Percentiles rank a stretch among this genome's conserved stretches.
Evolutionary conservation across 208 protist species (phyloP).

Genomic region (Herpetomonas samuelpessoai): DNA sequence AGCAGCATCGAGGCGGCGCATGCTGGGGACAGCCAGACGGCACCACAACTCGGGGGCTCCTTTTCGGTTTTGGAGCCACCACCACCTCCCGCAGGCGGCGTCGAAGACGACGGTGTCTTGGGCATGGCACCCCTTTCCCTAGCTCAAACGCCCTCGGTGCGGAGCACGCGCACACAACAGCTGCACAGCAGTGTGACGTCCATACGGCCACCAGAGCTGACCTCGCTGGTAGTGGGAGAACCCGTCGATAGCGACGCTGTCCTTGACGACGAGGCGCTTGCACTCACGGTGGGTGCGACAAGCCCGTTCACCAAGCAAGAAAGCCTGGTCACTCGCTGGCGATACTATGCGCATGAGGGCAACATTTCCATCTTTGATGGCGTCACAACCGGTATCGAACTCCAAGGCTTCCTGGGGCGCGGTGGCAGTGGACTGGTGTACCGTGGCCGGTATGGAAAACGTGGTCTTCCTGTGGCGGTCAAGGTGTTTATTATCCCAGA

Average conservation of each 20-base stretch:
- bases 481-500: conserved; percentile 77
- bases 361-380: conserved; percentile 57
- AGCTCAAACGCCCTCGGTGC: background rate
- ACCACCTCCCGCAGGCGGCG: too few species aligned
- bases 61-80: background rate
- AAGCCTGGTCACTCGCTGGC: conserved; percentile 57
- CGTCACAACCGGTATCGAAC: conserved; percentile 35
- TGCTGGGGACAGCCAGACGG: too few species aligned
- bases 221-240: too few species aligned
- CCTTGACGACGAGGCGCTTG: background rate
- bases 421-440: conserved; percentile 85
- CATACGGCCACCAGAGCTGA: too few species aligned
- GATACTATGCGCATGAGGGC: conserved; percentile 47
- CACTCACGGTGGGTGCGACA: conserved; percentile 6
- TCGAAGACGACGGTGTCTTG: too few species aligned
- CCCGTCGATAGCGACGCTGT: background rate
- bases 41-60: background rate
- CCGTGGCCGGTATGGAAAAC: conserved; percentile 41
- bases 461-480: conserved; percentile 60
- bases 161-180: background rate
- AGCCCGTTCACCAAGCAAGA: conserved; percentile 34
- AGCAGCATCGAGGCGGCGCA: background rate
- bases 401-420: conserved; percentile 45
- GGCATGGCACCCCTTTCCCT: too few species aligned
- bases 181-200: background rate